Evolutionary conservation across 2,329 filamentous ascomycete genomes (phyloP), one percentile per base, ranked within the genome.

Genomic region (Aphanoascus verrucosus): DNA sequence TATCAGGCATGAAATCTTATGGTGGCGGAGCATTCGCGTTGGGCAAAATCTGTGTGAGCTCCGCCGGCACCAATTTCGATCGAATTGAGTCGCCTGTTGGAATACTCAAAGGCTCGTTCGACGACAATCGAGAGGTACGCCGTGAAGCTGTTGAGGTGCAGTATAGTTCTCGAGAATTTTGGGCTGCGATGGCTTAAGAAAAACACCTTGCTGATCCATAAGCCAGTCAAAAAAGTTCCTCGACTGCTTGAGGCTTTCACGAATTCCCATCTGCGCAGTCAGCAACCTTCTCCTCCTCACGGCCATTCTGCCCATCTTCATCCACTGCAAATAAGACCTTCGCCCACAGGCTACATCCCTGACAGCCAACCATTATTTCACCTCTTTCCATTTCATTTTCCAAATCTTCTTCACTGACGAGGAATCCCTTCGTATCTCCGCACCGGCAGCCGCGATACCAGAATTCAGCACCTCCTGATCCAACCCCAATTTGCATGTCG

Each of bases 261-360:
- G 48, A 43, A 34, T 50, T 42, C 7, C 35, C 35, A 31, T 49
- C 35, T 35, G 41, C 19, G 14, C 32, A 14, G 31, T 38, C 7
- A 15, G 35, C 32, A 14, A 9, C 31, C 3, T 38, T 7, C 15
- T n/a, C 11, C 12, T 9, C n/a, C n/a, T 37, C 35, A 37, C 35
- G 9, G 12, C n/a, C 7, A 12, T 31, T 32, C 19, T 23, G 45
- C 45, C n/a, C 28, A 2, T 28, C 46, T 49, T 70, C 73, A 54
- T 74, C 73, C 45, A 78, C 72, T 19, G 73, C 77, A 70, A 83
- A 84, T 58, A 77, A 66, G 43, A 84, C 74, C 63, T 77, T 77
- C 56, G 83, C 70, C 76, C 78, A 83, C 55, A 84, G 70, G 72
- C 80, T 83, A 66, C 81, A 84, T 35, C 81, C 80, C 54, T 72